Conservation (phyloP, 2,329 filamentous ascomycete genomes). For the Pezizomycotina sp. region DNA sequence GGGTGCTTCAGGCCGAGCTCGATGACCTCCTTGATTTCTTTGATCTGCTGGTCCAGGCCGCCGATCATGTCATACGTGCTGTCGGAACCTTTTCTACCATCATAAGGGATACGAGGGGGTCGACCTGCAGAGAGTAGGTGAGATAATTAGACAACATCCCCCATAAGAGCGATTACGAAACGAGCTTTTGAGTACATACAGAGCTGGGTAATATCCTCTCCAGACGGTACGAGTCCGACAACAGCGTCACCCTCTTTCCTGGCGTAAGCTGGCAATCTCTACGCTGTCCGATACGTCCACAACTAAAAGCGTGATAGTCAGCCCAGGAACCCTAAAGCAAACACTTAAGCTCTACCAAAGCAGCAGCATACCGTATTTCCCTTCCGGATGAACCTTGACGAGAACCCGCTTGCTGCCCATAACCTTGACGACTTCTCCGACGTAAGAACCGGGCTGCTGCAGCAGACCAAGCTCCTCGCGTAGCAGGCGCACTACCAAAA, state of each 20-base stretch:
- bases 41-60: slow-evolving; percentile 95
- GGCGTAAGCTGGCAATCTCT: slow-evolving; percentile 84
- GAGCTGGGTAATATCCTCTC: slow-evolving; percentile 97
- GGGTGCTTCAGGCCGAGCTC: slow-evolving; percentile 96
- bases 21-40: slow-evolving; percentile 99
- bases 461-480: slow-evolving; percentile 88
- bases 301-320: slow-evolving; percentile 42
- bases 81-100: slow-evolving; percentile 99
- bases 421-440: slow-evolving; percentile 98
- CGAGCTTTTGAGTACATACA: no score
- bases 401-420: slow-evolving; percentile 99
- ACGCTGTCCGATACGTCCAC: slow-evolving; percentile 91
- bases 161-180: background rate
- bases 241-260: slow-evolving; percentile 88
- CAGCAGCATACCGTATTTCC: slow-evolving; percentile 75
- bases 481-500: slow-evolving; percentile 55
- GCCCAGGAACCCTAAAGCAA: background rate
- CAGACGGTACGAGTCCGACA: slow-evolving; percentile 96
- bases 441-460: slow-evolving; percentile 94
- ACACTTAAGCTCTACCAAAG: background rate
- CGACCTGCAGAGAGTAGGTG: slow-evolving; percentile 35
- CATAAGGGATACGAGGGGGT: slow-evolving; percentile 97
- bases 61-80: slow-evolving; percentile 99
- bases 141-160: background rate
- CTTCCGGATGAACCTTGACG: slow-evolving; percentile 96